Conservation (phyloP, 2,329 filamentous ascomycete genomes). For the Epichloe elymi region DNA sequence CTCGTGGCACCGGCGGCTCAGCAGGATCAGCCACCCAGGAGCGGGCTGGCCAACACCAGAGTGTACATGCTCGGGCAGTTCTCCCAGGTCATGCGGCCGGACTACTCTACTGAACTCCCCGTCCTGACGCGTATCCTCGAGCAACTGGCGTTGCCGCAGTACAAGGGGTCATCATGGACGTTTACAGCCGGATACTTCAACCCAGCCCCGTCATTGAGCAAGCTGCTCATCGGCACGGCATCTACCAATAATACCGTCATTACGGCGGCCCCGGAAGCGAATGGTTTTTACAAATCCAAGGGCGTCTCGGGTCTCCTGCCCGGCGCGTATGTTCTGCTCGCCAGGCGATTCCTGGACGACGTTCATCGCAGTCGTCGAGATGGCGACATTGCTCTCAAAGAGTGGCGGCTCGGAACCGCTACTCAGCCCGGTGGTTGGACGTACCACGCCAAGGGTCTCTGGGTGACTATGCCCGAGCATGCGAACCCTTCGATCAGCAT, state of each 20-base stretch:
- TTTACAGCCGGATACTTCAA: slow-evolving; percentile 99
- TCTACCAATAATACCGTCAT: slow-evolving; percentile 67
- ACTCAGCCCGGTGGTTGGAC: slow-evolving; percentile 81
- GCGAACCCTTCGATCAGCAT: slow-evolving; percentile 62
- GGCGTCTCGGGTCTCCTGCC: slow-evolving; percentile 86
- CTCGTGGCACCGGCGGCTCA: slow-evolving; percentile 39
- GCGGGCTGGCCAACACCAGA: slow-evolving; percentile 42
- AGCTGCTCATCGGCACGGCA: slow-evolving; percentile 62
- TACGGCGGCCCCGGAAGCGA: slow-evolving; percentile 84
- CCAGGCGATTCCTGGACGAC: slow-evolving; percentile 62
- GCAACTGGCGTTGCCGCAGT: slow-evolving; percentile 48
- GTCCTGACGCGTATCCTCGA: slow-evolving; percentile 63
- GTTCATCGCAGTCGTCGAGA: slow-evolving; percentile 33
- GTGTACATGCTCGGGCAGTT: slow-evolving; percentile 84
- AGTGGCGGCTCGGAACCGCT: slow-evolving; percentile 77
- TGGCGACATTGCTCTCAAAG: slow-evolving; percentile 57
- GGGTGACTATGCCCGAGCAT: slow-evolving; percentile 62
- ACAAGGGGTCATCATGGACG: slow-evolving; percentile 68
- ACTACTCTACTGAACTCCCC: slow-evolving; percentile 80
- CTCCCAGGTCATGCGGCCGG: slow-evolving; percentile 66
- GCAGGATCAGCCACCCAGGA: slow-evolving; percentile 5
- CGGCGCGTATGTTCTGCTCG: slow-evolving; percentile 81
- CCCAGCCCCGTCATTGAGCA: slow-evolving; percentile 72
- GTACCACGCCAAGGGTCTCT: slow-evolving; percentile 93
- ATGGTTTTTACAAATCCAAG: slow-evolving; percentile 83